These are phyloP conservation scores for Escovopsis weberi DNA, from an alignment of 2,329 filamentous ascomycete species.

Conservation along the genomic window DNA sequence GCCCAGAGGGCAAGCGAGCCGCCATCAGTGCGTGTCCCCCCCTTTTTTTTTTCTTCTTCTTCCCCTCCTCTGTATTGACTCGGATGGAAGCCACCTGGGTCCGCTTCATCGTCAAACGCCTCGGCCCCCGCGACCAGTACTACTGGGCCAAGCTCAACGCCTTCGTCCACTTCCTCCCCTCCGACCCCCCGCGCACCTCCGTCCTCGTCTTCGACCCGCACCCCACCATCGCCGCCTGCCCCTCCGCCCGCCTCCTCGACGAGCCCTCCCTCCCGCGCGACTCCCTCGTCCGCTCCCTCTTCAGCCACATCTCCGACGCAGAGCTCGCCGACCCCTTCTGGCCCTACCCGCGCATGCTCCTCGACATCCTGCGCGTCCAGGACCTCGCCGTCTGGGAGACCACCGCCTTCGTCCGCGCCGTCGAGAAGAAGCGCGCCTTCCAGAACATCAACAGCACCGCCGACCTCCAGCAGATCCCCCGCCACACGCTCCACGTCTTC, in stretches of 20 bases:
- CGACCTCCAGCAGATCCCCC: conserved; percentile 24
- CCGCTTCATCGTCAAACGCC: conserved; percentile 17
- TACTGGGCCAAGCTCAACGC: conserved; percentile 22
- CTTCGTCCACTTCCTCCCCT: conserved; percentile 14
- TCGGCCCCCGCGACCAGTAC: conserved; percentile 11
- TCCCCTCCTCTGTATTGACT: not conserved
- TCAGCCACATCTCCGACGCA: not conserved
- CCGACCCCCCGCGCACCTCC: conserved; percentile 9
- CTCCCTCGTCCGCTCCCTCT: not conserved
- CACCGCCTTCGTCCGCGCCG: conserved; percentile 18
- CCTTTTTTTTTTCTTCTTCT: not conserved
- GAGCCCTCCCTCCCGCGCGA: conserved; percentile 9
- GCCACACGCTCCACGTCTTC: conserved; percentile 29
- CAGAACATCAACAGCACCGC: conserved; percentile 17
- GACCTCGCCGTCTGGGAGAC: conserved; percentile 26
- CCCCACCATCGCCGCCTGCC: conserved; percentile 4
- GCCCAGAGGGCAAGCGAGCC: conserved; percentile 1
- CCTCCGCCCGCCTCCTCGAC: not conserved
- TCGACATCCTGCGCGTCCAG: conserved; percentile 17
- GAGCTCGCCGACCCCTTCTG: conserved; percentile 20
- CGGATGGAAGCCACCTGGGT: conserved; percentile 16
- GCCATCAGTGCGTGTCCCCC: not conserved
- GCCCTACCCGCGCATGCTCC: conserved; percentile 18
- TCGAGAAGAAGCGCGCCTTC: conserved; percentile 14
- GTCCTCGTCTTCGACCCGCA: conserved; percentile 19